Percentiles rank a stretch among this genome's conserved stretches.
These are phyloP conservation scores for Eutrema salsugineum DNA, from an alignment of 441 rosid genomes.

Conservation along the genomic window DNA sequence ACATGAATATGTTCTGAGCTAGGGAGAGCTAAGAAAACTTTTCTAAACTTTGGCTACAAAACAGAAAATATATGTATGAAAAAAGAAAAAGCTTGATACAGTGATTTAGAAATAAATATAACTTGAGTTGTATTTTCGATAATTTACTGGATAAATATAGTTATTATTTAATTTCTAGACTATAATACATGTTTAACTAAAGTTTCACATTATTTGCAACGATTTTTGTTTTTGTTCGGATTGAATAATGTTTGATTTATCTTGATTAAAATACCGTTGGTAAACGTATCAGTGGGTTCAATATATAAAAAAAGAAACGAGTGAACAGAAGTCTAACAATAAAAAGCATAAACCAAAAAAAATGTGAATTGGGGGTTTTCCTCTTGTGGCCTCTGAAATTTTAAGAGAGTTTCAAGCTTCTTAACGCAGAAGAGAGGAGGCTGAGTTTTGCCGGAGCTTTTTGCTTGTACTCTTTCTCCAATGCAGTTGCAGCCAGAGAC, in stretches of 20 bases:
- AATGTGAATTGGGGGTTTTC: not conserved
- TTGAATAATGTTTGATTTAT: not conserved
- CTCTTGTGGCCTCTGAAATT: not conserved
- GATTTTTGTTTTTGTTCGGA: not conserved
- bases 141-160: not conserved
- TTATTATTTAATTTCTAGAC: no score
- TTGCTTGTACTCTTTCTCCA: constrained; percentile 89
- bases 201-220: not conserved
- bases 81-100: not conserved
- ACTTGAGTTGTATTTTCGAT: not conserved
- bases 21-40: no score
- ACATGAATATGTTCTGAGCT: not conserved
- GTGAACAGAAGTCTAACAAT: not conserved
- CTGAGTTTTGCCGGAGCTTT: constrained; percentile 67
- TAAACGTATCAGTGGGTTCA: not conserved
- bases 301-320: not conserved
- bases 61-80: not conserved
- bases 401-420: constrained; percentile 54
- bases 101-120: not conserved
- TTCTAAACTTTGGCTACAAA: not conserved
- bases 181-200: not conserved
- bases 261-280: not conserved
- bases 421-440: constrained; percentile 60
- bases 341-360: constrained; percentile 7
- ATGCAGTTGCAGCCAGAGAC: constrained; percentile 57